Evolutionary conservation across 1,139 yeast species (phyloP).

Genomic region (Pichia sorboxylosa): DNA sequence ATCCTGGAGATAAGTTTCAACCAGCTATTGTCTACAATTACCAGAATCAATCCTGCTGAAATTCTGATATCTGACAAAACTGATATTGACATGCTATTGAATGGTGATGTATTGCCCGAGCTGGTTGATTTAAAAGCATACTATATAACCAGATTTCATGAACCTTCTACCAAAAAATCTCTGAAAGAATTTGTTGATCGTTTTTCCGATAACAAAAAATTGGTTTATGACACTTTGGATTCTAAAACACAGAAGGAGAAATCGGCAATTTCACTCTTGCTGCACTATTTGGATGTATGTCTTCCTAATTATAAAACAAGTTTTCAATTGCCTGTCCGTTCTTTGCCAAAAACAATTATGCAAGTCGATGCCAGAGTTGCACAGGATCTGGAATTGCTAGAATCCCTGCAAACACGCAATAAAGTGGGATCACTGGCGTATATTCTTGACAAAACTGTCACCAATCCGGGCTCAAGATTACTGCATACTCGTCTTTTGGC

Average conservation of each 20-base stretch:
- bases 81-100: slow-evolving; percentile 25
- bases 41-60: slow-evolving; percentile 61
- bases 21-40: slow-evolving; percentile 46
- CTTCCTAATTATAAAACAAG: slow-evolving; percentile 40
- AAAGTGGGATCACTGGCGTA: slow-evolving; percentile 59
- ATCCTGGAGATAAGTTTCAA: slow-evolving; percentile 50
- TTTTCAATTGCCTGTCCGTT: slow-evolving; percentile 40
- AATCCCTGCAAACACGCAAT: slow-evolving; percentile 45
- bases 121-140: slow-evolving; percentile 50
- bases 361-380: slow-evolving; percentile 78
- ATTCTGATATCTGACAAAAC: slow-evolving; percentile 28
- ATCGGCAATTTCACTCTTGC: slow-evolving; percentile 41
- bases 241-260: slow-evolving; percentile 32
- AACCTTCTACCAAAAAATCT: slow-evolving; percentile 23
- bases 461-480: slow-evolving; percentile 71
- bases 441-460: slow-evolving; percentile 59
- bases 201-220: slow-evolving; percentile 20
- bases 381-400: slow-evolving; percentile 65
- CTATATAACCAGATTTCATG: slow-evolving; percentile 43
- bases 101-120: slow-evolving; percentile 46
- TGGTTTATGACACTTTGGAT: slow-evolving; percentile 16
- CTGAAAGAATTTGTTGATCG: slow-evolving; percentile 25
- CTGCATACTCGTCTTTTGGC: slow-evolving; percentile 73
- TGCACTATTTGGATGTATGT: slow-evolving; percentile 48
- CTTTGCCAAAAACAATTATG: slow-evolving; percentile 41